These are phyloP conservation scores for Moricandia moricandioides DNA, from an alignment of 345 rosid species.

Conservation along the genomic window DNA sequence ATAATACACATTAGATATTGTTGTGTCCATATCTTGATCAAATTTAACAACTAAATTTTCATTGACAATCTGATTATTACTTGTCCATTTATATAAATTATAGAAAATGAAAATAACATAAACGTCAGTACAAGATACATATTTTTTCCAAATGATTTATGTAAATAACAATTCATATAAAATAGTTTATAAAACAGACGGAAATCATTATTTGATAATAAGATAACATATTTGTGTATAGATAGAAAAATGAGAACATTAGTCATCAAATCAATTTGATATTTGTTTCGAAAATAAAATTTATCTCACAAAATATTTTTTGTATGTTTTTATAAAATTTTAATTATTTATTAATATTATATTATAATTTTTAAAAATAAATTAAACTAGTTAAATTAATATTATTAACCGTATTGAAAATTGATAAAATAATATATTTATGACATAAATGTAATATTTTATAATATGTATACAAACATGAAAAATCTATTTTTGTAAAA, in stretches of 20 bases:
- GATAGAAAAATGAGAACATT: neutral
- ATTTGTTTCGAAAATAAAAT: too few relatives aligned
- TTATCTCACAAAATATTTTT: neutral
- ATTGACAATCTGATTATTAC: conserved; percentile 14
- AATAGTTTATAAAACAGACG: neutral
- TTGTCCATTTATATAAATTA: conserved; percentile 3
- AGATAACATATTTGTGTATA: neutral
- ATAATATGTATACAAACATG: neutral
- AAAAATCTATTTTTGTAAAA: neutral
- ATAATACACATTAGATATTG: neutral
- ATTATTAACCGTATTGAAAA: too few relatives aligned
- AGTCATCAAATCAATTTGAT: neutral
- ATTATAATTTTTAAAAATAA: neutral
- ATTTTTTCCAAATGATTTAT: neutral
- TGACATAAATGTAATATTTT: neutral
- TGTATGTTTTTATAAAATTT: neutral
- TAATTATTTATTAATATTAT: neutral
- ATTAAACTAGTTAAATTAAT: too few relatives aligned
- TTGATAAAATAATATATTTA: neutral
- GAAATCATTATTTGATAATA: neutral
- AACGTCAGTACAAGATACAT: neutral
- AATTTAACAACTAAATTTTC: neutral
- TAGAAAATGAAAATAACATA: neutral
- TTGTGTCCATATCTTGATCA: conserved; percentile 11
- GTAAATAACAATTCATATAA: neutral